These are phyloP conservation scores for Solanum phureja DNA, from an alignment of 257 asterid species.

Conservation along the genomic window DNA sequence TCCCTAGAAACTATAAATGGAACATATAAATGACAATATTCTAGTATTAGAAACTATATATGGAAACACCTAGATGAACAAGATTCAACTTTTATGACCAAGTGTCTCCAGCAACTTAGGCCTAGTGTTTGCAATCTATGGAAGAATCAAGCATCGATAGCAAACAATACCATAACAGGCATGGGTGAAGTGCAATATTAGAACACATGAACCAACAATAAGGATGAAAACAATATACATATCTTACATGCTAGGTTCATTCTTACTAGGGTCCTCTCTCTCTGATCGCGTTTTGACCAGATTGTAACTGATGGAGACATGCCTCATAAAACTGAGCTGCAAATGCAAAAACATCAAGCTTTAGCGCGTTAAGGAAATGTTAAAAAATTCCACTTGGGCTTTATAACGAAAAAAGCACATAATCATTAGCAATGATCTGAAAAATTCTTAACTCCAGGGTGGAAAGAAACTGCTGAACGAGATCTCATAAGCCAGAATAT, in stretches of 20 bases:
- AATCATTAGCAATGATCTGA: neutral
- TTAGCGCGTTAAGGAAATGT: neutral
- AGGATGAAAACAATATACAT: neutral
- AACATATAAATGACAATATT: neutral
- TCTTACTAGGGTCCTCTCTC: constrained; percentile 4
- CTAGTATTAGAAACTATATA: neutral
- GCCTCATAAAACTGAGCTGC: constrained; percentile 69
- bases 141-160: neutral
- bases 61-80: neutral
- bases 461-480: too few relatives aligned
- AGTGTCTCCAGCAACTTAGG: neutral
- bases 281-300: constrained; percentile 27
- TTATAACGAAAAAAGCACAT: neutral
- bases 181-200: neutral
- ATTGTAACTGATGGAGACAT: constrained; percentile 34
- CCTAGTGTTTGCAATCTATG: neutral
- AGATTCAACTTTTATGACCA: neutral
- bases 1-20: neutral
- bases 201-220: neutral
- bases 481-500: too few relatives aligned
- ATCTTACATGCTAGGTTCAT: constrained; percentile 37
- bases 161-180: neutral
- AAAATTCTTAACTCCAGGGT: too few relatives aligned
- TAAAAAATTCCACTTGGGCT: neutral
- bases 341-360: neutral